Conservation (phyloP, 2,329 filamentous ascomycete genomes). For the Hymenoscyphus repandus region DNA sequence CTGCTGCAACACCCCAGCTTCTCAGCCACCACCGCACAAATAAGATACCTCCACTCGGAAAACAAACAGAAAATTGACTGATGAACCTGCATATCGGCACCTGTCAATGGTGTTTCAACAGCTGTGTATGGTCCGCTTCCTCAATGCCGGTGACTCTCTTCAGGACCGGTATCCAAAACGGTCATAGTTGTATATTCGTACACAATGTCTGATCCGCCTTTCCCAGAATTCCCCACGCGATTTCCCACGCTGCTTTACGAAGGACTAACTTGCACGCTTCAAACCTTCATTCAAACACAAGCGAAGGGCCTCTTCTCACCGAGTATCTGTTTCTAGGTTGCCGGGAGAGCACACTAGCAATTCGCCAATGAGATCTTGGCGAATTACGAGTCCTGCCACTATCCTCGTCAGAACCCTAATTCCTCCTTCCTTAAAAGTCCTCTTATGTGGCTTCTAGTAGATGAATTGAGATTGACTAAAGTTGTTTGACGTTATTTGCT, state of each 20-base stretch:
- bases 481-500: no score
- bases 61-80: not conserved
- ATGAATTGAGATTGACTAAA: no score
- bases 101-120: not conserved
- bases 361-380: constrained; percentile 2
- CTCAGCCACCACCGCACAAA: constrained; percentile 11
- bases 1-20: not conserved
- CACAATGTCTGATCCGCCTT: not conserved
- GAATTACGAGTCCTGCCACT: not conserved
- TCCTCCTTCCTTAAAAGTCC: not conserved
- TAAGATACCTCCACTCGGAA: not conserved
- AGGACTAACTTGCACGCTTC: not conserved
- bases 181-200: not conserved
- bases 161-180: not conserved
- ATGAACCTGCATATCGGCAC: not conserved
- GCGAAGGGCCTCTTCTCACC: constrained; percentile 4
- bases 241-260: not conserved
- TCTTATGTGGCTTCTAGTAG: no score
- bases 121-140: not conserved
- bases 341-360: not conserved
- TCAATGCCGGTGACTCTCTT: constrained; percentile 4
- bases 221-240: not conserved
- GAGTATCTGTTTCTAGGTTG: constrained; percentile 7
- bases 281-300: not conserved
- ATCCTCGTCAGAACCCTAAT: not conserved